Conservation (phyloP, 1,139 yeast genomes). For the Saccharomyces hybrid region DNA sequence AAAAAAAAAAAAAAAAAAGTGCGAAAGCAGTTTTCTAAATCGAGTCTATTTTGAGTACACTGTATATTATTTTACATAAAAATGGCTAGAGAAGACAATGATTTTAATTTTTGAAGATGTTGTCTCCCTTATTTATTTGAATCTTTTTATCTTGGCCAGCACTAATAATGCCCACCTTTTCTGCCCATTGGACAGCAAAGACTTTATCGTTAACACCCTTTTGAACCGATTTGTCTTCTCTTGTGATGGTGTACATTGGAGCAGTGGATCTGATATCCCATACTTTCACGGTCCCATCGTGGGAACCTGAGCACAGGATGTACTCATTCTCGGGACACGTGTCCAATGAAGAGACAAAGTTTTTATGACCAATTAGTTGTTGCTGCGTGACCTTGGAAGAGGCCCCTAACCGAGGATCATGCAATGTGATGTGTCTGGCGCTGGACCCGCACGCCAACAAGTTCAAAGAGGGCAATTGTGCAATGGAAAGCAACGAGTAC, state of each 20-base stretch:
- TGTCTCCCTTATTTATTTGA: slow-evolving; percentile 64
- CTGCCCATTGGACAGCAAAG: slow-evolving; percentile 83
- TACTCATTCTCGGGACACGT: slow-evolving; percentile 69
- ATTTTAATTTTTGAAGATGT: slow-evolving; percentile 22
- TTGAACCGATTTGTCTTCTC: slow-evolving; percentile 44
- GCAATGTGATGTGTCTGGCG: slow-evolving; percentile 88
- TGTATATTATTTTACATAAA: not conserved
- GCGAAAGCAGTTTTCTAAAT: not conserved
- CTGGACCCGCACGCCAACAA: slow-evolving; percentile 88
- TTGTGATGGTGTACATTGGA: slow-evolving; percentile 76
- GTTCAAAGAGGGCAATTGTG: slow-evolving; percentile 56
- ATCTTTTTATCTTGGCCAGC: slow-evolving; percentile 93
- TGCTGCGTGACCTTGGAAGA: slow-evolving; percentile 48
- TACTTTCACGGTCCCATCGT: slow-evolving; percentile 88
- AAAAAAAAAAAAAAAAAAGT: not conserved
- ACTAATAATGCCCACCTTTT: slow-evolving; percentile 69
- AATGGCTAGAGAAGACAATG: not conserved
- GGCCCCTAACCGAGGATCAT: slow-evolving; percentile 70
- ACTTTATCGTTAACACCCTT: slow-evolving; percentile 50
- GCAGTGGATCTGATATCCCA: slow-evolving; percentile 93
- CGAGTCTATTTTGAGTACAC: not conserved
- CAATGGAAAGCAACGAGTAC: slow-evolving; percentile 71
- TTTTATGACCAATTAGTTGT: slow-evolving; percentile 82
- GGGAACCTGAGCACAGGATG: slow-evolving; percentile 83
- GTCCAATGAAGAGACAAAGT: slow-evolving; percentile 76